phyloP scores from a whole-genome alignment of 1,284 basidiomycete species.

The Polyporus tsugae region DNA sequence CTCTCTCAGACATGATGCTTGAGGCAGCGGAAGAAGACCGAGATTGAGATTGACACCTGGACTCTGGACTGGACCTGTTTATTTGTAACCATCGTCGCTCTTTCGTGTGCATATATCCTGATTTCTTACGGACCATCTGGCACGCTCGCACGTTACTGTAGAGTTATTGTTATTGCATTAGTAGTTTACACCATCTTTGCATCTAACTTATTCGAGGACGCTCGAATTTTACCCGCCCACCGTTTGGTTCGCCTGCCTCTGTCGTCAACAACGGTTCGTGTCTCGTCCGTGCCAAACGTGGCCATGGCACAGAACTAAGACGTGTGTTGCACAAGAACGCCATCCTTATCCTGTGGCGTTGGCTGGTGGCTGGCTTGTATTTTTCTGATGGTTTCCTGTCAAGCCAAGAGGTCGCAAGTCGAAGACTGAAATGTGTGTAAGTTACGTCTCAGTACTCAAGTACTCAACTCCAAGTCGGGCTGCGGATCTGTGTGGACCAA shows the following conservation, averaged over 20 bases:
- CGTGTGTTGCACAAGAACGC: no score
- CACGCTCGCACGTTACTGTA: conserved; percentile 27
- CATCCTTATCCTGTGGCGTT: no score
- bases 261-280: no score
- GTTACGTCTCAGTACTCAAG: no score
- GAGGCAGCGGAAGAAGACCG: conserved; percentile 62
- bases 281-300: no score
- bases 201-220: conserved; percentile 31
- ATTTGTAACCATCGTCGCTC: conserved; percentile 25
- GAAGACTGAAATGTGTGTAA: neutral
- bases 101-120: conserved; percentile 24
- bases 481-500: neutral
- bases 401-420: no score
- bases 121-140: conserved; percentile 23
- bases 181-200: conserved; percentile 34
- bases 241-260: neutral
- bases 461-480: neutral
- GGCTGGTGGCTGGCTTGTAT: no score
- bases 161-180: conserved; percentile 33
- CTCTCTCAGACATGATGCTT: conserved; percentile 58
- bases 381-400: no score
- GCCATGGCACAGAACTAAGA: neutral
- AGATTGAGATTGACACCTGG: conserved; percentile 13
- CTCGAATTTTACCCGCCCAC: conserved; percentile 10
- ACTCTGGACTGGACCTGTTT: conserved; percentile 20